A percentile compares a stretch with the other conserved stretches of the same genome.
Conservation (phyloP, 352 stramenopile genomes). For the Globisporangium takayamanum region DNA sequence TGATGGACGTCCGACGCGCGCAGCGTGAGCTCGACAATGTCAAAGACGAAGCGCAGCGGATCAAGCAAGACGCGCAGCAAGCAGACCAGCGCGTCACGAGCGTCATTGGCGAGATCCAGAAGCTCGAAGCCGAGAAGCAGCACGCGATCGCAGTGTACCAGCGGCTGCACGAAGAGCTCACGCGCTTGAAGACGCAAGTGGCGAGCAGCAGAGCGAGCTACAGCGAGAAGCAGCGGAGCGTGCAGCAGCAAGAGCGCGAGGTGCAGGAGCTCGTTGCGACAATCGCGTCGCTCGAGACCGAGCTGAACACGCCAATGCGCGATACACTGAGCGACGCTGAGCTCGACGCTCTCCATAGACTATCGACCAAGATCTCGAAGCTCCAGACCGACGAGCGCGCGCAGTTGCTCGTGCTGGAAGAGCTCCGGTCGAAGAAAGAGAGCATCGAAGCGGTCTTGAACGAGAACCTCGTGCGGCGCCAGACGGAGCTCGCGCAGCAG, state of each 20-base stretch:
- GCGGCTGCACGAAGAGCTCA: slow-evolving; percentile 79
- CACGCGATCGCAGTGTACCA: slow-evolving; percentile 66
- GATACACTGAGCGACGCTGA: slow-evolving; percentile 58
- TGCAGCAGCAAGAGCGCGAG: slow-evolving; percentile 59
- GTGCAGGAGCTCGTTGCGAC: slow-evolving; percentile 54
- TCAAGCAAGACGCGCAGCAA: slow-evolving; percentile 85
- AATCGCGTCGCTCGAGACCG: slow-evolving; percentile 35
- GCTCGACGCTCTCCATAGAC: slow-evolving; percentile 37
- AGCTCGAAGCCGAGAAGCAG: slow-evolving; percentile 72
- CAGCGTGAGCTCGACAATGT: slow-evolving; percentile 71
- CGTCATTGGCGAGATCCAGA: slow-evolving; percentile 81
- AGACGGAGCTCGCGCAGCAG: slow-evolving; percentile 54
- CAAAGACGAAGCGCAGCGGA: slow-evolving; percentile 67
- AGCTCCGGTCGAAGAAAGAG: slow-evolving; percentile 85
- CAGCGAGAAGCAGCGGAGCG: slow-evolving; percentile 42
- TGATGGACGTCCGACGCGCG: slow-evolving; percentile 80
- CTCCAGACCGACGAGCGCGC: slow-evolving; percentile 87
- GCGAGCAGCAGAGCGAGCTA: slow-evolving; percentile 44
- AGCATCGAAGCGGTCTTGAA: slow-evolving; percentile 86
- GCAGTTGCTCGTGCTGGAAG: slow-evolving; percentile 76
- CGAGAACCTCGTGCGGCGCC: slow-evolving; percentile 90
- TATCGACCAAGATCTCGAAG: slow-evolving; percentile 61
- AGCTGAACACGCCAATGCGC: slow-evolving; percentile 74
- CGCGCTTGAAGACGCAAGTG: slow-evolving; percentile 72
- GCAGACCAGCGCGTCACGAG: slow-evolving; percentile 85